Percentiles rank a stretch among this genome's conserved stretches.
phyloP scores from a whole-genome alignment of 768 basidiomycete genomes.

The Boletus reticulatus region DNA sequence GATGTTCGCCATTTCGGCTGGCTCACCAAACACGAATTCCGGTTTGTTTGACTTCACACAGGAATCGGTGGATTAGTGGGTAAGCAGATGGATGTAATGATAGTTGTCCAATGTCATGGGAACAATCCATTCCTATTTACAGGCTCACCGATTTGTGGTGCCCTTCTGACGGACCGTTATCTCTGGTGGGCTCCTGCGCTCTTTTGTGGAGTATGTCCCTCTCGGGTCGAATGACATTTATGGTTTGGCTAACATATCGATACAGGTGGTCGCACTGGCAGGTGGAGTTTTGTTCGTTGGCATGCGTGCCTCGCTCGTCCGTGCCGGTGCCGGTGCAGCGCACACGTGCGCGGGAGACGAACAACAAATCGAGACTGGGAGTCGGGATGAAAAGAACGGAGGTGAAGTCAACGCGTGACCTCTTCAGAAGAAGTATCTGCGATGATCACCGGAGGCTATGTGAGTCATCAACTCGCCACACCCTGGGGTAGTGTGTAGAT shows the following conservation, averaged over 20 bases:
- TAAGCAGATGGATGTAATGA: background rate
- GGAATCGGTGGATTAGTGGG: slow-evolving; percentile 25
- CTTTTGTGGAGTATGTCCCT: slow-evolving; percentile 42
- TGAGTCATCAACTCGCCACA: no score
- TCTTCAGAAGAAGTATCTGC: no score
- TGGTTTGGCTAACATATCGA: background rate
- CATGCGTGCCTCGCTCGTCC: slow-evolving; percentile 10
- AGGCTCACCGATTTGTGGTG: slow-evolving; percentile 59
- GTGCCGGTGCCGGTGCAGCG: no score
- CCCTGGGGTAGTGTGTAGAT: no score
- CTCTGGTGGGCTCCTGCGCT: slow-evolving; percentile 58
- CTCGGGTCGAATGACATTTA: background rate
- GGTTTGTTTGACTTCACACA: background rate
- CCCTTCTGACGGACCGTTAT: slow-evolving; percentile 47
- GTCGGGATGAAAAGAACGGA: no score
- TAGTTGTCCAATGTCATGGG: background rate
- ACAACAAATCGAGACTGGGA: no score
- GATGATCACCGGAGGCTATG: no score
- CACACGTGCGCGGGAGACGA: no score
- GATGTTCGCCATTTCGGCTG: background rate
- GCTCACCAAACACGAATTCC: no score
- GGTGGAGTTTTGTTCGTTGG: slow-evolving; percentile 7
- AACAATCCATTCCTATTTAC: slow-evolving; percentile 7
- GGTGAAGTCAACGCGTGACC: no score
- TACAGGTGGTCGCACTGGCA: slow-evolving; percentile 10